Evolutionary conservation across 352 stramenopile species (phyloP), one percentile per base, ranked within the genome.

Genomic region (Pseudoperonospora humuli): DNA sequence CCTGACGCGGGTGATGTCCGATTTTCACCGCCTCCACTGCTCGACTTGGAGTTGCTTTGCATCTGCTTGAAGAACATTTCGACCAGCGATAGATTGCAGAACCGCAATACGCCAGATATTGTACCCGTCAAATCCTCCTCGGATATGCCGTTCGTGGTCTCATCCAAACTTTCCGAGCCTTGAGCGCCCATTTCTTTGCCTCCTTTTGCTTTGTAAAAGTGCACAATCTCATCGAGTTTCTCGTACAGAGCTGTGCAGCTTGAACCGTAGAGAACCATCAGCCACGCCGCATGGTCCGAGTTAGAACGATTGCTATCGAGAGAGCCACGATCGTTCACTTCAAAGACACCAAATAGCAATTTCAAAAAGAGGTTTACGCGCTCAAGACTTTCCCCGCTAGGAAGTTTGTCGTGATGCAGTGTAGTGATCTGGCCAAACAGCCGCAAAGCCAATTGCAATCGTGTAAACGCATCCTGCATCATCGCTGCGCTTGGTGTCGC

Each of bases 151-250:
- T 53, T 50, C 18, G 40, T 51, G 7, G 13, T 15, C 11, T 51
- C 45, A 20, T 47, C 42, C 31, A 39, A 24, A 11, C 43, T 38
- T 11, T 31, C 26, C 10, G 3, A 31, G 21, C 14, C 32, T 23
- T 68, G 39, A 9, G 5, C 28, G 7, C 8, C 11, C 15, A 9
- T 68, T 11, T 43, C 45, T 28, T 53, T 50, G n/a, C 59, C 51
- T 8, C 18, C 49, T 5, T 66, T 54, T 1, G 20, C 25, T 5
- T 79, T 79, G 52, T 69, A 86, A 18, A 77, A 53, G 27, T 86
- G 70, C 14, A 89, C 76, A 27, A 91, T 60, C 37, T 91, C 79
- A 44, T 91, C 79, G 14, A 91, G 48, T 23, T 91, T 91, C 28
- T 91, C 79, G 31, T 87, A 91, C 6, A 91, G 43, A 0, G 84